Evolutionary conservation across 495 filamentous ascomycete species (phyloP).

Genomic region (Rostrohypoxylon terebratum): DNA sequence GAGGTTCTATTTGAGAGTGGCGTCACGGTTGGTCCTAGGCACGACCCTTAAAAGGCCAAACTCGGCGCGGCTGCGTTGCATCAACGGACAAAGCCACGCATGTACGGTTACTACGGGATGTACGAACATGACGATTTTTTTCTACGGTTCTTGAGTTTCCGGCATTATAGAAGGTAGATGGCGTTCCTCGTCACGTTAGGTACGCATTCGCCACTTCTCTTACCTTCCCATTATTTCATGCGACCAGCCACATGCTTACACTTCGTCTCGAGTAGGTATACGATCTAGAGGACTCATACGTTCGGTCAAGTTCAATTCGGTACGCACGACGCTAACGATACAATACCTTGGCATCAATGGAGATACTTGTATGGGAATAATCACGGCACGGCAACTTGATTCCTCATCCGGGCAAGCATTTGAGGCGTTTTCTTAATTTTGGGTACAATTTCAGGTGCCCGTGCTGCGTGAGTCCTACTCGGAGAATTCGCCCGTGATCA

Average conservation of each 20-base stretch:
- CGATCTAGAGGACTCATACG: constrained; percentile 36
- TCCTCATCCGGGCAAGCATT: constrained; percentile 35
- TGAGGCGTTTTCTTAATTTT: constrained; percentile 33
- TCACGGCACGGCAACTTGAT: constrained; percentile 28
- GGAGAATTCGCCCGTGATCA: background rate
- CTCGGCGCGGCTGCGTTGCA: constrained; percentile 9
- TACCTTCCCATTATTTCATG: background rate
- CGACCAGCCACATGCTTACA: background rate
- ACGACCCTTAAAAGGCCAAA: constrained; percentile 27
- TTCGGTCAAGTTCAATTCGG: constrained; percentile 36
- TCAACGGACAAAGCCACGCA: constrained; percentile 15
- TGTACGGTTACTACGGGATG: constrained; percentile 38
- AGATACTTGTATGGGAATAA: constrained; percentile 26
- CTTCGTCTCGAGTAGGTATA: background rate
- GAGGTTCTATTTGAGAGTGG: constrained; percentile 20
- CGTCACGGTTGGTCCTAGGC: constrained; percentile 30
- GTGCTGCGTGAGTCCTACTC: constrained; percentile 23
- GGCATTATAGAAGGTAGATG: constrained; percentile 35
- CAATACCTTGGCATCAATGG: constrained; percentile 17
- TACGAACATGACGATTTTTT: constrained; percentile 41
- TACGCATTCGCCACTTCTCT: background rate
- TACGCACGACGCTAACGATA: constrained; percentile 31
- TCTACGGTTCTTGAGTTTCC: constrained; percentile 26
- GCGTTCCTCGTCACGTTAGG: constrained; percentile 37
- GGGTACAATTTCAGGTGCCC: constrained; percentile 20